Evolutionary conservation across 2,329 filamentous ascomycete species (phyloP).

Genomic region (Aspergillus hiratsukae): DNA sequence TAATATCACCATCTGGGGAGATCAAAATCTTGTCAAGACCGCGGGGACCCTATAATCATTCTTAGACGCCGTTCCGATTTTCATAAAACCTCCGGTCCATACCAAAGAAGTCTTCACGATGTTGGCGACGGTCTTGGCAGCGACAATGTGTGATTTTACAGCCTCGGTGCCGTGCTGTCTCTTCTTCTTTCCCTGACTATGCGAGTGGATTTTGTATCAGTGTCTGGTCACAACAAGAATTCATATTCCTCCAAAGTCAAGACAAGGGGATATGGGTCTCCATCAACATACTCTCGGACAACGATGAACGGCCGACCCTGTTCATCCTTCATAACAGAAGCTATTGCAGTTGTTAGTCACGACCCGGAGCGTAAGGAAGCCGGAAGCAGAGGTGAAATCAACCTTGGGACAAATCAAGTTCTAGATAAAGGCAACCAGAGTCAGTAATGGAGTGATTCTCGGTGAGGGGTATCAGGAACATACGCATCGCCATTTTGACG

Average conservation of each 20-base stretch:
- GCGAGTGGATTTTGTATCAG: conserved; percentile 5
- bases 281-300: conserved; percentile 77
- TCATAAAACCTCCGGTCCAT: conserved; percentile 22
- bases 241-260: not conserved
- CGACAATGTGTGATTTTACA: conserved; percentile 96
- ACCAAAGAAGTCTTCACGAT: conserved; percentile 94
- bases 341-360: conserved; percentile 36
- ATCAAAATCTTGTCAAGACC: conserved; percentile 99
- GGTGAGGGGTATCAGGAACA: conserved; percentile 37
- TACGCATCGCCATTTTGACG: conserved; percentile 48
- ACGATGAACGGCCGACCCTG: conserved; percentile 96
- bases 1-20: conserved; percentile 97
- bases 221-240: not conserved
- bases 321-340: conserved; percentile 89
- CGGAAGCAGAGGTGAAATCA: conserved; percentile 8
- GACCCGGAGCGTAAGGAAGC: conserved; percentile 16
- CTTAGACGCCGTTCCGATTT: conserved; percentile 6
- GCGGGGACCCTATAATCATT: conserved; percentile 63
- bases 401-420: conserved; percentile 49
- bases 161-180: conserved; percentile 94
- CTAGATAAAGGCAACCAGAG: conserved; percentile 22
- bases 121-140: conserved; percentile 90
- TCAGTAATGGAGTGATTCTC: conserved; percentile 18
- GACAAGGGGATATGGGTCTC: conserved; percentile 7
- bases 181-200: conserved; percentile 94